phyloP scores from a whole-genome alignment of 1,139 yeast genomes.

The Sugiyamaella pinicola region DNA sequence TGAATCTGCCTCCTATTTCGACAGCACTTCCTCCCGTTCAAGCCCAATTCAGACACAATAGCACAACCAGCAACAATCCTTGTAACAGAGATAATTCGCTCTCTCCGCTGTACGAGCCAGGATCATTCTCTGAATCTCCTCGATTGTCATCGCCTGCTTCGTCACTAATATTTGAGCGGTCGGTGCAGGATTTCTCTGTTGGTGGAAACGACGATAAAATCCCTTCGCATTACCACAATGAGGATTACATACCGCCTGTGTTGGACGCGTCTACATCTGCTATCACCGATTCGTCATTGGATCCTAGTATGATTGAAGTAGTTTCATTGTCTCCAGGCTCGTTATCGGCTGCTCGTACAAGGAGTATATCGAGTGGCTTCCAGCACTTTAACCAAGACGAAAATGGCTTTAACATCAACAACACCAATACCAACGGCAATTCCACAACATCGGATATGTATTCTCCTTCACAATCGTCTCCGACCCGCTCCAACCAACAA shows the following conservation, averaged over 20 bases:
- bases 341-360: slow-evolving; percentile 50
- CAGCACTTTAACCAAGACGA: slow-evolving; percentile 11
- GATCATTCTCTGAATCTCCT: slow-evolving; percentile 22
- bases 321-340: slow-evolving; percentile 58
- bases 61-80: slow-evolving; percentile 1
- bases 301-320: slow-evolving; percentile 70
- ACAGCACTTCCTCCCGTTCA: not conserved
- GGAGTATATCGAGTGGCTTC: slow-evolving; percentile 19
- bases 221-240: slow-evolving; percentile 52
- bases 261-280: slow-evolving; percentile 75
- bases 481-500: slow-evolving; percentile 5
- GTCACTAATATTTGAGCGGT: slow-evolving; percentile 46
- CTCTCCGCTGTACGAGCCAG: slow-evolving; percentile 23
- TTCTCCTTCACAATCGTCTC: slow-evolving; percentile 14
- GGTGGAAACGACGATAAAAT: slow-evolving; percentile 25
- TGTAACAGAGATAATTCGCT: slow-evolving; percentile 18
- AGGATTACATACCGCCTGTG: slow-evolving; percentile 81
- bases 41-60: not conserved
- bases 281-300: slow-evolving; percentile 56
- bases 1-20: slow-evolving; percentile 13
- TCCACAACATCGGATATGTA: not conserved
- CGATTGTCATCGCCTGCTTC: slow-evolving; percentile 38
- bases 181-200: slow-evolving; percentile 41
- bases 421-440: not conserved
- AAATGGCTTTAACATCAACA: not conserved